A percentile compares a stretch with the other conserved stretches of the same genome.
These are phyloP conservation scores for Globisporangium mamillatum DNA, from an alignment of 352 stramenopile species.

Conservation along the genomic window DNA sequence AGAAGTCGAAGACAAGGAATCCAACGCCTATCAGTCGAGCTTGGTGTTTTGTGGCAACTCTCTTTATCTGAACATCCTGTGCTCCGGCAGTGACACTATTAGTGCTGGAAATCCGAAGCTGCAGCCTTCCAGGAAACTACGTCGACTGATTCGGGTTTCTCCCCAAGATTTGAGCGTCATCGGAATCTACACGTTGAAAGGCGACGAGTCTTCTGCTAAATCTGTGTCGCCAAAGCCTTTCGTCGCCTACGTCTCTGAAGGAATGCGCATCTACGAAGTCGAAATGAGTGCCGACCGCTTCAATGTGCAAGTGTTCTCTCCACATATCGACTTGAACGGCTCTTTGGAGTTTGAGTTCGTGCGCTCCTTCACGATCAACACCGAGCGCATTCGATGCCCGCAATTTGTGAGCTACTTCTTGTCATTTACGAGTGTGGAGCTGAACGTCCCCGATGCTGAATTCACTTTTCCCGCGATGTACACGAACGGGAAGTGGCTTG, in stretches of 20 bases:
- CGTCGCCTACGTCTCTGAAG: conserved; percentile 48
- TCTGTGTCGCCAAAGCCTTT: conserved; percentile 23
- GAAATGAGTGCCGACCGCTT: conserved; percentile 33
- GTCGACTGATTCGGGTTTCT: conserved; percentile 29
- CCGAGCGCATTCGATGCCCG: conserved; percentile 35
- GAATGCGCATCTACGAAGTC: conserved; percentile 54
- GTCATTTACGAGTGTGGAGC: conserved; percentile 30
- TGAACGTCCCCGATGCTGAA: conserved; percentile 20
- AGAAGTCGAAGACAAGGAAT: conserved; percentile 25
- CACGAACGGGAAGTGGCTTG: conserved; percentile 36
- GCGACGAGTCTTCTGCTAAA: conserved; percentile 7
- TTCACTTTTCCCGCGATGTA: conserved; percentile 31
- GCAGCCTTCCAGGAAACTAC: conserved; percentile 9
- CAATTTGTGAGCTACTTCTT: conserved; percentile 37
- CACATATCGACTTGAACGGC: conserved; percentile 10
- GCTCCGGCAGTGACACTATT: conserved; percentile 20
- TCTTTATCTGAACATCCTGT: conserved; percentile 47
- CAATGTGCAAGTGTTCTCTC: conserved; percentile 37
- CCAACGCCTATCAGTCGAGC: conserved; percentile 42
- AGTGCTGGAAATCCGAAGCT: conserved; percentile 17
- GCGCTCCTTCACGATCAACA: conserved; percentile 34
- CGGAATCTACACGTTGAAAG: conserved; percentile 1
- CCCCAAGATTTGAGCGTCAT: conserved; percentile 15
- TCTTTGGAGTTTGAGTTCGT: conserved; percentile 19
- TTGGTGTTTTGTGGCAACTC: conserved; percentile 39